Base-by-base conservation (phyloP, 345 rosid species). In the Hypericum perforatum region DNA sequence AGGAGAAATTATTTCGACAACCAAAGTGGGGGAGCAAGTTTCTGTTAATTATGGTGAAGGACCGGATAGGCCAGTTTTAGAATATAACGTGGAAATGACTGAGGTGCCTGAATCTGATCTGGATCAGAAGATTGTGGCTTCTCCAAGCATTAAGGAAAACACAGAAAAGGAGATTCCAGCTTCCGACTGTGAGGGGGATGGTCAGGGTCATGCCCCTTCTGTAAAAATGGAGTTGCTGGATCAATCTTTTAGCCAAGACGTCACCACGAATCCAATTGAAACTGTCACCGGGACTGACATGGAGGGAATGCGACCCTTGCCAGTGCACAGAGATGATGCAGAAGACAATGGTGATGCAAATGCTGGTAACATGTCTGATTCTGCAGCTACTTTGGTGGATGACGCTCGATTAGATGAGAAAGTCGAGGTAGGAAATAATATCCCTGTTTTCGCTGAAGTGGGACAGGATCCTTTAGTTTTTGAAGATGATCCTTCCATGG, bases 401-500 rank as follows among this genome's bases (percentile, higher is more conserved):
- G 72, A 59, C 22, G 74, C 6, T 7, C 57, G 61, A 11, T 22
- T 32, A 16, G 48, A 38, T 55, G 58, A 53, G 16, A 58, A 29
- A 16, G 53, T 37, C 16, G 16, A 62, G 46, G 54, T 39, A 42
- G 66, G 49, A 49, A 51, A 63, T 45, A 10, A 41, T 43, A 15
- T 63, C 52, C 36, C 36, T 5, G 16, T 6, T 36, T 39, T 52
- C 64, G 56, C 11, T 2, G 62, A 57, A 51, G 77, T 64, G 45
- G 66, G 44, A 57, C 59, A 36, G 53, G 59, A 44, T 72, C 44
- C 73, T 55, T 58, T 80, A 76, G 4, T 70, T 61, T 66, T 64
- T 36, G 54, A 57, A 13, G 78, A 70, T 59, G 85, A 65, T 58
- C 58, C 77, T 57, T 54, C 70, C 40, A 70, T 22, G 69, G 70